Conservation (phyloP, 1,284 basidiomycete genomes). For the Leucoagaricus sp. region DNA sequence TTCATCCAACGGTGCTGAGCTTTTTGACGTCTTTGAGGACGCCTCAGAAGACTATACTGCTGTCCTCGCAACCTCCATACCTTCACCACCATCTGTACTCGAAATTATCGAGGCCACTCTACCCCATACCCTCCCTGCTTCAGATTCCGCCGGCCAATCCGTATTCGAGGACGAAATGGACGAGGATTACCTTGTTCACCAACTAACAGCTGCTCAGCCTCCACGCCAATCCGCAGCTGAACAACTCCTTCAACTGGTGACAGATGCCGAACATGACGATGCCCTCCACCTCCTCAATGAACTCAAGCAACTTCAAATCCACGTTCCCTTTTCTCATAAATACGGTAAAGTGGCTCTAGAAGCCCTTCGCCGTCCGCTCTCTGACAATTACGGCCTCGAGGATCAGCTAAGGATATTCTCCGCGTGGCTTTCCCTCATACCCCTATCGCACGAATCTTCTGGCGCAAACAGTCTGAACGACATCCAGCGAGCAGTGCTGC, state of each 20-base stretch:
- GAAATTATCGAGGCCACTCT: conserved; percentile 29
- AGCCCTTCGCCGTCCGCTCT: conserved; percentile 18
- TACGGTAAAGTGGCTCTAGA: conserved; percentile 30
- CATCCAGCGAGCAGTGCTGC: conserved; percentile 26
- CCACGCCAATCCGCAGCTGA: conserved; percentile 17
- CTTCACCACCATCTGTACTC: conserved; percentile 23
- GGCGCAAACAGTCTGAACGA: conserved; percentile 17
- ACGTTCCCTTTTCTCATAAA: conserved; percentile 28
- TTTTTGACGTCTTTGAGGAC: conserved; percentile 31
- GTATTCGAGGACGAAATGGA: conserved; percentile 36
- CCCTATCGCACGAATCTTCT: conserved; percentile 17
- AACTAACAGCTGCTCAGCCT: conserved; percentile 1
- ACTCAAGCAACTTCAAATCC: conserved; percentile 26
- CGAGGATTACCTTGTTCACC: conserved; percentile 21
- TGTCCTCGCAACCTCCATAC: conserved; percentile 16
- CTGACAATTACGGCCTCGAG: conserved; percentile 8
- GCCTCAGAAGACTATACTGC: conserved; percentile 28
- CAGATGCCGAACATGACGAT: conserved; percentile 24
- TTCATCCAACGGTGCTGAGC: background rate
- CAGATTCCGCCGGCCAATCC: conserved; percentile 20
- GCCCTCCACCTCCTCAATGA: conserved; percentile 36
- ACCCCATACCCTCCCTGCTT: conserved; percentile 30
- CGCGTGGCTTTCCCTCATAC: conserved; percentile 35
- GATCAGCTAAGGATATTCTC: conserved; percentile 24
- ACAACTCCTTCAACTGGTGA: conserved; percentile 27